Evolutionary conservation across 176 grass and related monocot species (phyloP).

Genomic region (Phyllostachys edulis): DNA sequence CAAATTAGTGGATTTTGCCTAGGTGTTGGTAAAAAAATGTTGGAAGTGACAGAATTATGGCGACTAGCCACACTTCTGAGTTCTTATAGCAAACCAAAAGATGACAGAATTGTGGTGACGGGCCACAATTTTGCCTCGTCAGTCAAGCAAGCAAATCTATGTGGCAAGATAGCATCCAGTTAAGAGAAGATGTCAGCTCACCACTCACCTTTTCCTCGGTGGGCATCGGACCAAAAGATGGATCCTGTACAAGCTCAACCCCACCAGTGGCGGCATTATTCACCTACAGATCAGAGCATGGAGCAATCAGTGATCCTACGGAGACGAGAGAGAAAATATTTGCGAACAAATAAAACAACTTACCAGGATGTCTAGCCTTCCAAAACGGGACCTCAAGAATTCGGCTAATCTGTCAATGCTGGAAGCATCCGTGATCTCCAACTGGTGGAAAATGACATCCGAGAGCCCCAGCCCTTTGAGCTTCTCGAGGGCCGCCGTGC

Average conservation of each 20-base stretch:
- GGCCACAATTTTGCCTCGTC: too few species aligned
- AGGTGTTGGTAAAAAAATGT: background rate
- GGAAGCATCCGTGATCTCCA: conserved; percentile 36
- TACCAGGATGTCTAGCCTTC: conserved; percentile 37
- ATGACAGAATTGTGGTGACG: too few species aligned
- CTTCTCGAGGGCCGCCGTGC: conserved; percentile 26
- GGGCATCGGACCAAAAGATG: background rate
- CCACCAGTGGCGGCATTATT: conserved; percentile 40
- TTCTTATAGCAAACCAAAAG: background rate
- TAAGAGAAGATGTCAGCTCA: background rate
- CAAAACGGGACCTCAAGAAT: conserved; percentile 40
- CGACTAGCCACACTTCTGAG: background rate
- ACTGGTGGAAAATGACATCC: conserved; percentile 39
- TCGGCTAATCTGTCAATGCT: conserved; percentile 39
- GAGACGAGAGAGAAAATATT: background rate
- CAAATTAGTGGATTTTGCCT: background rate
- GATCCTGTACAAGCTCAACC: background rate
- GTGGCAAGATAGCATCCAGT: background rate
- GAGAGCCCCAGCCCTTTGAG: conserved; percentile 6
- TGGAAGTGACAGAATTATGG: background rate
- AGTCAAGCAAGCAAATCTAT: too few species aligned
- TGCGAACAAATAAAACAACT: too few species aligned
- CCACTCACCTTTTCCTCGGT: conserved; percentile 13
- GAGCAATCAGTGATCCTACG: background rate
- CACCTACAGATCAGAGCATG: background rate